Base-by-base conservation (phyloP, 2,329 filamentous ascomycete genomes). In the Penicillium capsulatum region DNA sequence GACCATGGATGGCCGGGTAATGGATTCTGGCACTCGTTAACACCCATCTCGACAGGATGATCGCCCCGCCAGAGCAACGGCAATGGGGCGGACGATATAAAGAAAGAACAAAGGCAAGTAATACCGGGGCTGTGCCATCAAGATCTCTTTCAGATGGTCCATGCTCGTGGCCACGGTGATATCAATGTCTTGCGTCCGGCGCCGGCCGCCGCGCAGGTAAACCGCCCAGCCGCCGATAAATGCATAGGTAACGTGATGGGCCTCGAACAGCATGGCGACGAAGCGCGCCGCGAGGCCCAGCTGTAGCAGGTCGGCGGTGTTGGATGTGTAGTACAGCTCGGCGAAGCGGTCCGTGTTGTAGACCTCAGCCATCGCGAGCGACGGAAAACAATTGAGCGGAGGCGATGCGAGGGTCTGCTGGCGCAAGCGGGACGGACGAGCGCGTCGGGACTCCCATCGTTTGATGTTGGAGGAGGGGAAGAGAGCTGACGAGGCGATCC, bases 321-420 rank as follows among this genome's bases (percentile, higher is more conserved):
- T 50, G 17, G 48, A 50, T 29, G 48, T 45, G 28, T 48, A 50
- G 36, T 50, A 50, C 28, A 50, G 45, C 43, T 50, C 45, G 20
- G 48, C 48, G 38, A 50, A 50, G 30, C 48, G 48, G 26, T 50
- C 48, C 29, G 48, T 50, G 34, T 50, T 45, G 38, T 50, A 50
- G 30, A 50, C 48, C 42, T 50, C 48, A 33, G 48, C 48, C 48
- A 50, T 50, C 28, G 38, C 38, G 24, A 29, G 32, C 41, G n/a
- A n/a, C 10, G 26, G n/a, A n/a, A n/a, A 11, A 11, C 26, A 14
- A n/a, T 14, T 6, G 26, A 14, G 13, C 13, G 13, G 6, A 14
- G 4, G 9, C 4, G 13, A 14, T 14, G 10, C 16, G 31, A 30
- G 29, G 14, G 24, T 34, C 35, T 28, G 38, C 31, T 41, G 33